Evolutionary conservation across 2,329 filamentous ascomycete genomes (phyloP), one percentile per base, ranked within the genome.

Genomic region (Aspergillus sp.): DNA sequence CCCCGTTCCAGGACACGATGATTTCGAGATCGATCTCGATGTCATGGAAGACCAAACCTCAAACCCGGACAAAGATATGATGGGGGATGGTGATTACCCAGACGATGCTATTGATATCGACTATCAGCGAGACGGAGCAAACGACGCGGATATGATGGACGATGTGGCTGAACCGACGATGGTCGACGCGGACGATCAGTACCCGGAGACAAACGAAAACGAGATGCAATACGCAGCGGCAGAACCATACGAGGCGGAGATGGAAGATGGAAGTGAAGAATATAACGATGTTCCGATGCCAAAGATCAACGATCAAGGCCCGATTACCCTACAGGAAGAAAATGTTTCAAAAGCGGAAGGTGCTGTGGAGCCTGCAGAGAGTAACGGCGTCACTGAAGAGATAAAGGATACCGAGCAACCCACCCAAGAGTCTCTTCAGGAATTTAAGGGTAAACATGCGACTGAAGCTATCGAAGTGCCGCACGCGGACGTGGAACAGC

Each of bases 1-100:
- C 36, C 66, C 66, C 30, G 67, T 67, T 38, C 58, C 67, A 29
- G 64, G 63, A 3, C 63, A 67, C 43, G 76, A 78, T 55, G 72
- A 72, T 69, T 82, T 57, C 69, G 76, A 57, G 70, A 79, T 83
- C 50, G 80, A 83, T 53, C 71, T 83, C 50, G 79, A 81, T 53
- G 60, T 75, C 49, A 66, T 70, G 57, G 62, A 82, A 49, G 76
- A 81, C 54, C 75, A 81, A 53, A 71, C 73, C 48, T 78, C 80
- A 45, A 69, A 79, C 42, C 74, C 79, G 54, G 81, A 83, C 53
- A 67, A 69, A 46, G 63, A 65, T 40, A 65, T 69, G 59, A 68
- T 67, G 48, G 67, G 70, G 36, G 60, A 63, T 41, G 63, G 73
- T 54, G 60, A 72, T 26, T 67, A 51, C 48, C 57, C 56, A 49